Base-by-base conservation (phyloP, 495 filamentous ascomycete species). In the Penicillium roqueforti region DNA sequence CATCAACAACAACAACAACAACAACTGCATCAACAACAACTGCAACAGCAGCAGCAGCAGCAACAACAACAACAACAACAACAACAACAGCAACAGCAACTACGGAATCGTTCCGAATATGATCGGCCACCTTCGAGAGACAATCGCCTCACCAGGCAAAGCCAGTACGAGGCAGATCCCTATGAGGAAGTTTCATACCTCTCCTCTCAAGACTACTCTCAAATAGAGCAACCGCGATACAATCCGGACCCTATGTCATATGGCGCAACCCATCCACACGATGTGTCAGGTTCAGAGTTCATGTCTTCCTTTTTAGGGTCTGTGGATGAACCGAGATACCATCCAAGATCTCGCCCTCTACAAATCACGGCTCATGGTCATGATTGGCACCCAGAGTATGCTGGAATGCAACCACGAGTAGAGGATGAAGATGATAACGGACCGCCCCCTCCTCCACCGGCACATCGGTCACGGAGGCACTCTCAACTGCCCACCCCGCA, bases 401-500 rank as follows among this genome's bases (percentile, higher is more conserved):
- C 76, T 34, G 72, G 75, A 14, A 84, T 87, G 85, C 84, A 87
- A 54, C 82, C 84, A 20, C 82, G 79, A 5, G 85, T 87, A 40
- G 85, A 87, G 60, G 85, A 87, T 64, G 85, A 83, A 42, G 79
- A 81, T n/a, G 78, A 83, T 26, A 76, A 81, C 39, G 67, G 55
- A 2, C 60, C 71, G 29, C 77, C 80, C 42, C 78, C 79, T 14
- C 76, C 75, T 52, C 73, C 72, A 19, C 76, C 78, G 47, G 73
- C 68, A 41, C 80, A 72, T 72, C 72, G 73, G 61, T 69, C 71
- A 29, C 61, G 59, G 16, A 55, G 70, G 60, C 66, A 71, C 22
- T 56, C 59, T 26, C 61, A 57, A 43, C 56, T 59, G 54, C 54
- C 60, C 18, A 36, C 47, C 34, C 57, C 70, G 55, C 63, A 73